Evolutionary conservation across 192 early-diverging fungal genomes (phyloP), one percentile per base, ranked within the genome.

Genomic region (Allomyces javanicus): DNA sequence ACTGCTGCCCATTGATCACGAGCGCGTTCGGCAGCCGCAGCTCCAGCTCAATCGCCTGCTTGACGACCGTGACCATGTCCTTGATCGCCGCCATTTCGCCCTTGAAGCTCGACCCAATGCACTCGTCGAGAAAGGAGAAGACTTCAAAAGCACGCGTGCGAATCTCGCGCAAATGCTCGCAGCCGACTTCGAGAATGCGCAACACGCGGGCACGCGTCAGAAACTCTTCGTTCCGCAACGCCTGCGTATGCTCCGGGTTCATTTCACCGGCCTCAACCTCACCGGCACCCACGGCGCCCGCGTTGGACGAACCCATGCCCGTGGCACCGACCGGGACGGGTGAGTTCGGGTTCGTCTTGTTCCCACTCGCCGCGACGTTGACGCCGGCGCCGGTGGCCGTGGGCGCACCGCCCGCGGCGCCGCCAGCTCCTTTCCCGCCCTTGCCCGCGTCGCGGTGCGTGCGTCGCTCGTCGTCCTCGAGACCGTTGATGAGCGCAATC

Each of bases 31-130:
- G 79, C 10, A 84, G 70, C 43, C 70, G 67, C 1, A 66, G 63
- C 70, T 84, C 83, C 9, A 67, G 63, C 69, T 84, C 83, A 43
- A 84, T 75, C 7, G 81, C 83, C 66, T 84, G 80, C 67, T 84
- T 84, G 64, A 84, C 75, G 4, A 82, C 64, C 24, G 62, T 64
- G 25, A 76, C 23, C 69, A 84, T 45, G 24, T 84, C 80, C 22
- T 73, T 73, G 44, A 81, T 77, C 10, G 79, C 76, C 24, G 84
- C 80, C 72, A 84, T 84, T 72, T 84, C 83, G 33, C 71, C 69
- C 33, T 70, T 68, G 73, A 78, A 84, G 9, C 79, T 45, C 4
- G 62, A 14, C 10, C 69, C 69, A 63, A 84, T 78, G 73, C 78
- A 81, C 62, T 84, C 83, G 63, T 84, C 83, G 14, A 84, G 70